Conservation (phyloP, 2,329 filamentous ascomycete species). For the Phaeomoniella chlamydospora region DNA sequence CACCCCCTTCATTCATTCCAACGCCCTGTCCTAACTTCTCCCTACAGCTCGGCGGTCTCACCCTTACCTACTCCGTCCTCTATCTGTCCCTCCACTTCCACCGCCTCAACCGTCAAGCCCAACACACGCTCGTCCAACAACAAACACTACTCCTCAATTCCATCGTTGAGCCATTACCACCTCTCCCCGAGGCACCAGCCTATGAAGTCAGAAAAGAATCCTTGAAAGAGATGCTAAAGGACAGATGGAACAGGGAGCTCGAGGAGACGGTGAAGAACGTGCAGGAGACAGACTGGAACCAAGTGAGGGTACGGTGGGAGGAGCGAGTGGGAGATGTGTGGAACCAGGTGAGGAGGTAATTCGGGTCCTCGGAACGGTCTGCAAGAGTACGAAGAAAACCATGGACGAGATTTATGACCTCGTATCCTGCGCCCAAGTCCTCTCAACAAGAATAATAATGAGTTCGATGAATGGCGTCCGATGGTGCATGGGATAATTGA, state of each 20-base stretch:
- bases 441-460: too few relatives aligned
- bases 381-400: not conserved
- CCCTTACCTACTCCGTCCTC: slow-evolving; percentile 55
- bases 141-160: slow-evolving; percentile 26
- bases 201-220: slow-evolving; percentile 34
- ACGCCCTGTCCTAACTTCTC: slow-evolving; percentile 1
- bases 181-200: slow-evolving; percentile 12
- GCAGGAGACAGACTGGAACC: slow-evolving; percentile 49
- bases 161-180: slow-evolving; percentile 18
- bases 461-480: too few relatives aligned
- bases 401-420: too few relatives aligned
- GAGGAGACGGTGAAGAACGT: slow-evolving; percentile 51
- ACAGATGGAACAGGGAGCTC: slow-evolving; percentile 64
- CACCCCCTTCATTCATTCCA: slow-evolving; percentile 3
- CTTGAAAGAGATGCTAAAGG: slow-evolving; percentile 55
- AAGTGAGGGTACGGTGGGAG: slow-evolving; percentile 6
- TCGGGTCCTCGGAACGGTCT: slow-evolving; percentile 3
- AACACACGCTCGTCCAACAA: slow-evolving; percentile 27
- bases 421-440: too few relatives aligned
- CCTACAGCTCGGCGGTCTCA: slow-evolving; percentile 55
- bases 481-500: too few relatives aligned
- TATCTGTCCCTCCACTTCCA: slow-evolving; percentile 60
- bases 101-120: slow-evolving; percentile 46
- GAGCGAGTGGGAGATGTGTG: slow-evolving; percentile 7
- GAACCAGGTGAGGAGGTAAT: too few relatives aligned